Evolutionary conservation across 2,329 filamentous ascomycete species (phyloP).

Genomic region (Metarhizium album): DNA sequence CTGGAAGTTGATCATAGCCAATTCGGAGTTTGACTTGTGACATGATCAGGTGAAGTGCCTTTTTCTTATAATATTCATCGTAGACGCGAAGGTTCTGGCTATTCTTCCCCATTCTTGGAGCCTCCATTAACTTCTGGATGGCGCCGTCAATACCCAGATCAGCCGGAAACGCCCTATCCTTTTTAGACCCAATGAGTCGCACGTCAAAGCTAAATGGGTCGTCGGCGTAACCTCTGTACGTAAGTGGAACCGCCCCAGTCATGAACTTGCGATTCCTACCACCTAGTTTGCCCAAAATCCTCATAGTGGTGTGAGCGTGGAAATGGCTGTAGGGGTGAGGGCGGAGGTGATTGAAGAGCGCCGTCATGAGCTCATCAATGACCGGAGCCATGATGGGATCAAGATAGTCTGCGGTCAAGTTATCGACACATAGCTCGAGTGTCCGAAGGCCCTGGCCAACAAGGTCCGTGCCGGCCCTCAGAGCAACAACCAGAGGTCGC

Average conservation of each 20-base stretch:
- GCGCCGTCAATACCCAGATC: constrained; percentile 81
- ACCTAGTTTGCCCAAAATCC: constrained; percentile 91
- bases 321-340: constrained; percentile 95
- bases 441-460: constrained; percentile 91
- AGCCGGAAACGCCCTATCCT: constrained; percentile 78
- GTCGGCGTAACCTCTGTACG: constrained; percentile 77
- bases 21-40: constrained; percentile 85
- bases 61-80: constrained; percentile 84
- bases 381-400: constrained; percentile 99
- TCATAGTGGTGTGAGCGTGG: constrained; percentile 94
- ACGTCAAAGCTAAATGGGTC: constrained; percentile 82
- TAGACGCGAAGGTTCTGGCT: constrained; percentile 43
- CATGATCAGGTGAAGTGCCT: constrained; percentile 79
- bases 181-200: constrained; percentile 78
- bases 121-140: constrained; percentile 76
- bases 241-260: constrained; percentile 75
- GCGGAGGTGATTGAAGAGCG: constrained; percentile 87
- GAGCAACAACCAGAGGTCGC: constrained; percentile 90
- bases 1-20: constrained; percentile 76
- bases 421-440: constrained; percentile 93
- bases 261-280: constrained; percentile 93
- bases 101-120: constrained; percentile 50
- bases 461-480: constrained; percentile 83
- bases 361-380: constrained; percentile 97
- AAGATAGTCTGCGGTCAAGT: constrained; percentile 92